These are phyloP conservation scores for Ceratocystis eucalypticola DNA, from an alignment of 2,329 filamentous ascomycete species.

Conservation along the genomic window DNA sequence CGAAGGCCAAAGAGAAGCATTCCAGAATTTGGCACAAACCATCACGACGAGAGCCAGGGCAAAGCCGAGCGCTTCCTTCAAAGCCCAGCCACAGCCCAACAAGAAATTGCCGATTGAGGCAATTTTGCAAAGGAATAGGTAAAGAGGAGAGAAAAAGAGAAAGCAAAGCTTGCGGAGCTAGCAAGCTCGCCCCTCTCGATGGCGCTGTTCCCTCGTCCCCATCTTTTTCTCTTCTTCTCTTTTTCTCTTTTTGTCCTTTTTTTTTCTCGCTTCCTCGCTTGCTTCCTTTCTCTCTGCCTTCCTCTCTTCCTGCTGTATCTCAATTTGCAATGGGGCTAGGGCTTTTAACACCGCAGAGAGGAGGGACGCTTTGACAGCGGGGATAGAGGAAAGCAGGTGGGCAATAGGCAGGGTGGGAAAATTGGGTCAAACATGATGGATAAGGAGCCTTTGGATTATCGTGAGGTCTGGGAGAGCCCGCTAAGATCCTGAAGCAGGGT, in stretches of 20 bases:
- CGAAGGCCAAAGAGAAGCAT: background rate
- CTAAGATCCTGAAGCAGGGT: no score
- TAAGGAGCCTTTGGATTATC: background rate
- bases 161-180: background rate
- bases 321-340: background rate
- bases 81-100: background rate
- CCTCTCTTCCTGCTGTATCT: background rate
- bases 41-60: background rate
- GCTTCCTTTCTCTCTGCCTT: background rate
- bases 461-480: background rate
- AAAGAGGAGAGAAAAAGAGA: background rate
- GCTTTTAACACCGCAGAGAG: background rate
- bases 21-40: background rate
- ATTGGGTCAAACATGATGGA: background rate
- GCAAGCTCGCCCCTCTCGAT: background rate
- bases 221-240: background rate
- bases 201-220: background rate
- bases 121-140: background rate
- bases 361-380: background rate
- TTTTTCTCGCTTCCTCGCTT: no score
- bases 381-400: background rate
- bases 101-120: constrained; percentile 1
- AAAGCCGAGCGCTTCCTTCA: background rate
- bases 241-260: background rate
- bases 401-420: background rate